Percentiles rank a stretch among this genome's conserved stretches.
These are phyloP conservation scores for Aaosphaeria arxii DNA, from an alignment of 2,329 filamentous ascomycete species.

Conservation along the genomic window DNA sequence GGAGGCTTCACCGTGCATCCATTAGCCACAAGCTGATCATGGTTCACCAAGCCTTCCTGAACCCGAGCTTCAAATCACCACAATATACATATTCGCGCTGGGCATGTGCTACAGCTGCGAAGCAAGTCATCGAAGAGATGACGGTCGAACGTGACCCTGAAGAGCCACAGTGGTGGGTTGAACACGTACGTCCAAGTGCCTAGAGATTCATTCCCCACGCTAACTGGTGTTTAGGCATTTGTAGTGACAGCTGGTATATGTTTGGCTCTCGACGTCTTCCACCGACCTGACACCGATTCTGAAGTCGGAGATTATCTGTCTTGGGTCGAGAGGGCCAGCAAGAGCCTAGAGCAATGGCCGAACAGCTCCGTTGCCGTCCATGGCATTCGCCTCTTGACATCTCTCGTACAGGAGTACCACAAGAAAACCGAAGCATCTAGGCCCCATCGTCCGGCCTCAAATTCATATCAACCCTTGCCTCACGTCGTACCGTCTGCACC, in stretches of 20 bases:
- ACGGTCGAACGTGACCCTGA: conserved; percentile 29
- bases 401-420: conserved; percentile 28
- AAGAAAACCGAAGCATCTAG: conserved; percentile 15
- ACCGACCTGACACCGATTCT: conserved; percentile 16
- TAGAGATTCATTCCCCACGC: not conserved
- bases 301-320: conserved; percentile 22
- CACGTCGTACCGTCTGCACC: conserved; percentile 3
- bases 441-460: conserved; percentile 8
- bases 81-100: conserved; percentile 43
- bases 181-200: conserved; percentile 16
- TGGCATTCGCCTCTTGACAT: conserved; percentile 36
- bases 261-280: conserved; percentile 26
- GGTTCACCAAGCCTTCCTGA: conserved; percentile 44
- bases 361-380: conserved; percentile 41
- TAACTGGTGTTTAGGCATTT: conserved; percentile 15
- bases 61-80: conserved; percentile 40
- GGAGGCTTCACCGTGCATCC: conserved; percentile 38
- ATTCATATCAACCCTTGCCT: not conserved
- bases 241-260: conserved; percentile 28
- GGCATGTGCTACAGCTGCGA: conserved; percentile 41
- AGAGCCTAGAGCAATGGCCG: conserved; percentile 26
- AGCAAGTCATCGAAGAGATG: conserved; percentile 40
- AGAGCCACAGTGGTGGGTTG: conserved; percentile 44
- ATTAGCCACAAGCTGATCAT: conserved; percentile 46
- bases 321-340: conserved; percentile 32